Conservation (phyloP, 345 rosid genomes). For the Rhodomyrtus tomentosa region DNA sequence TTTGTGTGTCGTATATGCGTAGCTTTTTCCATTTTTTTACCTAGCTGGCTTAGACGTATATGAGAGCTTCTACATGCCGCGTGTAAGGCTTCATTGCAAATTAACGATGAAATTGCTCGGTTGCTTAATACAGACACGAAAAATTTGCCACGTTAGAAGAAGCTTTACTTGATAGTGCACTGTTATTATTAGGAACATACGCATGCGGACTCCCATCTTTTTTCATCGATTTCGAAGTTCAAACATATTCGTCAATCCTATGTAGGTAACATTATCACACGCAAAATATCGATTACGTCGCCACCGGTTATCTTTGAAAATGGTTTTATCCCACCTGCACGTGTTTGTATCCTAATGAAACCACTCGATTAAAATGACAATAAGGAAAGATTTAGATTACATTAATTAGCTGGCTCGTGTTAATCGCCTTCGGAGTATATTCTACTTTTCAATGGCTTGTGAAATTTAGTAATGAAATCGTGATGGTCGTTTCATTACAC, state of each 20-base stretch:
- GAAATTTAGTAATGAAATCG: not conserved
- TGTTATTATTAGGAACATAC: not conserved
- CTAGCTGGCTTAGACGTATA: not conserved
- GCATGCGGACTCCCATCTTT: not conserved
- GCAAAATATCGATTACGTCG: not conserved
- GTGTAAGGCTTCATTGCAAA: slow-evolving; percentile 53
- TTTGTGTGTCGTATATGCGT: not conserved
- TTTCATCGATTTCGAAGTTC: not conserved
- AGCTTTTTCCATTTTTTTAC: not conserved
- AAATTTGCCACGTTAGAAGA: too few species aligned
- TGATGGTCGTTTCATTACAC: not conserved
- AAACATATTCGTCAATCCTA: not conserved
- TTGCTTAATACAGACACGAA: slow-evolving; percentile 40
- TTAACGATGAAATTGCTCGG: slow-evolving; percentile 49
- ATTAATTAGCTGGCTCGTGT: not conserved
- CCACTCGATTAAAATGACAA: not conserved
- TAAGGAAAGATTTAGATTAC: not conserved
- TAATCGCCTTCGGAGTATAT: not conserved
- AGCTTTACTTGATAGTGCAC: not conserved
- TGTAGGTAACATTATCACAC: not conserved
- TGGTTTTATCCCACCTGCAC: not conserved
- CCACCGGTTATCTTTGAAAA: not conserved
- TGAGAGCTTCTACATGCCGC: slow-evolving; percentile 22
- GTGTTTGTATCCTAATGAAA: not conserved
- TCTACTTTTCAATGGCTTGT: not conserved